Base-by-base conservation (phyloP, 306 rosid genomes). In the Delonix regia region DNA sequence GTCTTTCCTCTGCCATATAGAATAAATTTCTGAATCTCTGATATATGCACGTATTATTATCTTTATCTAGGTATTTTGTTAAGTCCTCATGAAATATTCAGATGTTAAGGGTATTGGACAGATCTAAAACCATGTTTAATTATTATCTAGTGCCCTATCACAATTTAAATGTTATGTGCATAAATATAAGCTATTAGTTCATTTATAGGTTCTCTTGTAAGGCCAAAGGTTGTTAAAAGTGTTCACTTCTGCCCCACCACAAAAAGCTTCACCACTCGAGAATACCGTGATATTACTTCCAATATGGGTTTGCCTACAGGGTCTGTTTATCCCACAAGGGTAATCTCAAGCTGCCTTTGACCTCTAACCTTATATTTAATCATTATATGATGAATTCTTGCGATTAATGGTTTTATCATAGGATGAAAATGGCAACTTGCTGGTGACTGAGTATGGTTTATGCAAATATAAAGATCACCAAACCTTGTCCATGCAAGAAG, bases 181-280 rank as follows among this genome's bases (percentile, higher is more conserved):
- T 28, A 19, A 67, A 61, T 42, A 70, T 89, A 55, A 83, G 73
- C 15, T 41, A 7, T 28, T 75, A 25, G 38, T 76, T 76, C 74
- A 36, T 88, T 85, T 76, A 13, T 47, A 95, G 98, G 98, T 85
- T 95, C 98, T 45, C 98, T 93, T 71, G 99, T 95, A 64, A 87
- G 98, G 89, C 99, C 99, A 21, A 95, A 95, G 89, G 99, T 95
- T 81, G 96, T 95, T 68, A 93, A 87, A 86, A 95, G 99, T 84
- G 97, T 95, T 76, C 99, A 95, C 79, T 95, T 88, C 83, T 95
- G 99, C 81, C 98, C 99, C 61, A 87, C 88, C 47, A 91, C 99
- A 0, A 88, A 88, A 42, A 67, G 25, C 53, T 93, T 93, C 80
- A 91, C 95, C 12, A 53, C 76, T 52, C 99, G 97, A 2, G 99